These are phyloP conservation scores for Senna siamea DNA, from an alignment of 306 rosid species.

Conservation along the genomic window DNA sequence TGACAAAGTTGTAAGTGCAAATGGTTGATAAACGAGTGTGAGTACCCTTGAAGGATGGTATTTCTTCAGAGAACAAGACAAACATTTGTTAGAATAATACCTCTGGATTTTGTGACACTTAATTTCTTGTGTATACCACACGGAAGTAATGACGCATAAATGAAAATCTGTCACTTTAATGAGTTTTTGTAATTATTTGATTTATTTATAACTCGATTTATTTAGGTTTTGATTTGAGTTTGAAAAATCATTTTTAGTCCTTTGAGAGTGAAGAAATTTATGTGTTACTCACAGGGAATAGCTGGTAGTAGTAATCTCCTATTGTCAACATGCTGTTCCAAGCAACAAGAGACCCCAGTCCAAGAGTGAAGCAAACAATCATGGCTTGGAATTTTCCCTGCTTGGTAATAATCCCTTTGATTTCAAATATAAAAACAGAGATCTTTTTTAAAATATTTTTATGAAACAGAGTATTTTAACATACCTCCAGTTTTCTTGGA, in stretches of 20 bases:
- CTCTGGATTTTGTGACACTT: background rate
- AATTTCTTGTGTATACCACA: too few relatives aligned
- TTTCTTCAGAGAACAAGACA: conserved; percentile 22
- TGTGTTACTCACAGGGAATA: conserved; percentile 27
- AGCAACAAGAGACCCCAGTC: conserved; percentile 61
- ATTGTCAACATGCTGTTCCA: conserved; percentile 65
- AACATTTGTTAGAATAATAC: background rate
- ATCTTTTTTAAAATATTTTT: too few relatives aligned
- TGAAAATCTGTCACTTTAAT: too few relatives aligned
- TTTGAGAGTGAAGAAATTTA: too few relatives aligned
- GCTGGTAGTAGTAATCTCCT: conserved; percentile 58
- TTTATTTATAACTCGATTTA: too few relatives aligned
- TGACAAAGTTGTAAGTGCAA: conserved; percentile 50
- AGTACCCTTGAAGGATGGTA: conserved; percentile 82
- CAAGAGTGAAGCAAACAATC: conserved; percentile 63
- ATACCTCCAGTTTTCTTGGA: conserved; percentile 10
- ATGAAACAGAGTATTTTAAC: background rate
- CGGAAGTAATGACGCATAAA: too few relatives aligned
- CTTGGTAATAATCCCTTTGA: background rate
- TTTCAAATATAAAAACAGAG: too few relatives aligned
- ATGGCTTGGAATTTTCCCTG: conserved; percentile 58
- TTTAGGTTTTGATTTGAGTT: too few relatives aligned
- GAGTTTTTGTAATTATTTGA: too few relatives aligned
- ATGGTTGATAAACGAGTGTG: conserved; percentile 72
- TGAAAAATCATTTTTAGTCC: too few relatives aligned